These are phyloP conservation scores for Helichrysum umbraculigerum DNA, from an alignment of 129 eudicot species.

Conservation along the genomic window DNA sequence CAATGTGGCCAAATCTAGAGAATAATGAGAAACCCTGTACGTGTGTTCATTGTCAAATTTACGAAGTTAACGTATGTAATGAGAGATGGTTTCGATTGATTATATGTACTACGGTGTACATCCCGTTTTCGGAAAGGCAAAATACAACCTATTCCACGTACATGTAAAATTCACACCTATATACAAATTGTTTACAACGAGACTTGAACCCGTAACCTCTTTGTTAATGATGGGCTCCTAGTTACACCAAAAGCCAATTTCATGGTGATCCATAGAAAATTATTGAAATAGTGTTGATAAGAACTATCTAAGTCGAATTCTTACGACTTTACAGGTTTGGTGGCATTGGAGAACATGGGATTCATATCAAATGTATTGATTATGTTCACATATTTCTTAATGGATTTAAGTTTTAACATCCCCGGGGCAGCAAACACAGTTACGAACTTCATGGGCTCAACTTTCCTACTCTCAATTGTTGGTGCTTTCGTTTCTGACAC, in stretches of 20 bases:
- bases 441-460: conserved; percentile 68
- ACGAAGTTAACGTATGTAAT: neutral
- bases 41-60: neutral
- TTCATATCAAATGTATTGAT: conserved; percentile 60
- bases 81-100: neutral
- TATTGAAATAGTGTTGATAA: neutral
- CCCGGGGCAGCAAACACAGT: conserved; percentile 69
- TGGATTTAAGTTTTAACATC: conserved; percentile 45
- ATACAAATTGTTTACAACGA: neutral
- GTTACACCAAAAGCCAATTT: neutral
- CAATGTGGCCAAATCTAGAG: neutral
- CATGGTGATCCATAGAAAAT: neutral
- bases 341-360: conserved; percentile 67
- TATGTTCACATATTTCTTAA: conserved; percentile 60
- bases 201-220: neutral
- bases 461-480: conserved; percentile 62
- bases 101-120: neutral
- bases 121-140: neutral
- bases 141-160: neutral
- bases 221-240: neutral
- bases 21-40: neutral
- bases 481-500: conserved; percentile 83
- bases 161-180: neutral
- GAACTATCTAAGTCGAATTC: neutral
- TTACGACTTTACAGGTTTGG: conserved; percentile 42